Percentiles rank a stretch among this genome's conserved stretches.
phyloP scores from a whole-genome alignment of 2,329 filamentous ascomycete species.

The Colletotrichum neosansevieriae region DNA sequence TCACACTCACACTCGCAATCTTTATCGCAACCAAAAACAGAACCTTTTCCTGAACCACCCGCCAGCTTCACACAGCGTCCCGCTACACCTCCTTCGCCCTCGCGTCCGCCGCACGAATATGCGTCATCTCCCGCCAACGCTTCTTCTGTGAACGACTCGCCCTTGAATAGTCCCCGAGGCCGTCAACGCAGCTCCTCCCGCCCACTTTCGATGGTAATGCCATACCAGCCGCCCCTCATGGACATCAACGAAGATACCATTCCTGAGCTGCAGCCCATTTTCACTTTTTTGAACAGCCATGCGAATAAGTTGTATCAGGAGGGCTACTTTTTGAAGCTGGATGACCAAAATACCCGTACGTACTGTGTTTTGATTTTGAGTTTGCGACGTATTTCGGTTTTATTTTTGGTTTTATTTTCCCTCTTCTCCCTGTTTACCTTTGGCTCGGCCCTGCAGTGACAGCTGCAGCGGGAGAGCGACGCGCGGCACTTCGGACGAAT shows the following conservation, averaged over 20 bases:
- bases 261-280: conserved; percentile 93
- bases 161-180: conserved; percentile 56
- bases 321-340: conserved; percentile 96
- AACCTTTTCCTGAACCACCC: conserved; percentile 34
- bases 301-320: conserved; percentile 97
- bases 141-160: conserved; percentile 58
- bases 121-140: conserved; percentile 54
- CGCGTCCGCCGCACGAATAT: conserved; percentile 53
- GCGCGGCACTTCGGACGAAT: conserved; percentile 2
- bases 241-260: conserved; percentile 87
- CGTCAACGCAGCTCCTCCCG: conserved; percentile 69
- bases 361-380: conserved; percentile 44
- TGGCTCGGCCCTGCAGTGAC: not conserved
- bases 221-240: conserved; percentile 88
- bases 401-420: not conserved
- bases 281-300: conserved; percentile 93
- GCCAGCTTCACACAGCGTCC: conserved; percentile 47
- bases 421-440: too few species aligned
- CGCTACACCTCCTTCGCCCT: conserved; percentile 48
- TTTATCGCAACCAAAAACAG: conserved; percentile 23
- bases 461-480: not conserved
- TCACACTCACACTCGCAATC: too few species aligned
- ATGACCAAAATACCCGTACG: conserved; percentile 93
- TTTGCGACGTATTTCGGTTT: not conserved
- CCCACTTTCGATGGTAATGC: conserved; percentile 87